Base-by-base conservation (phyloP, 2,329 filamentous ascomycete species). In the Fonsecaea multimorphosa region DNA sequence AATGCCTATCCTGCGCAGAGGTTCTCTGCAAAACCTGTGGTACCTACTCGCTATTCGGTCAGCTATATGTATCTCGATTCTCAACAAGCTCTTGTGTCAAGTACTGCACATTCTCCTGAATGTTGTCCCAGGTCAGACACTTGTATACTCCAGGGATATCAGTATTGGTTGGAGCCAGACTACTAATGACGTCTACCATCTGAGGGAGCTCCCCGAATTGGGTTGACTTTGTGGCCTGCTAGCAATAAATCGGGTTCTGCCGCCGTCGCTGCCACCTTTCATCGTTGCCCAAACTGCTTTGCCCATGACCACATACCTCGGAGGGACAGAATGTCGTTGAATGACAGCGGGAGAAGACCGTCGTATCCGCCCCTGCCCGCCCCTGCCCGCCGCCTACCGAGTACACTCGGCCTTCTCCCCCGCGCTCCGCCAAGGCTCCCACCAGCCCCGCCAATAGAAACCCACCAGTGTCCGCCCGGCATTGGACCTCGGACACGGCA, bases 51-150 rank as follows among this genome's bases (percentile, higher is more conserved):
- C 29, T n/a, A 89, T 91, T 64, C 89, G 78, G 74, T 85, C 80
- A 52, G 91, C 85, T 2, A 89, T 89, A 69, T 91, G 89, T 89
- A 69, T 91, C 89, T 70, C 85, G 85, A 79, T 93, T 93, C 82
- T 93, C 91, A 54, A 92, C 83, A 24, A 89, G 89, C 19, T 90
- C 83, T 46, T 90, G 80, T 36, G 91, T 79, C 54, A 82, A 70
- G 71, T 87, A 89, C 68, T 86, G 85, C 76, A 88, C 79, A 72
- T 86, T 88, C 74, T 88, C 84, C 64, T 81, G 80, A 64, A 85
- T 84, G 0, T 81, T 84, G 1, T 86, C 86, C 86, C 86, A 88
- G 9, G 84, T 83, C 68, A 86, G 79, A 69, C 83, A 83, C 77
- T 88, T 88, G 76, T 83, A 86, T 4, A 86, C 84, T 68, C 79